A percentile compares a stretch with the other conserved stretches of the same genome.
Conservation (phyloP, 2,329 filamentous ascomycete species). For the Calycina marina region DNA sequence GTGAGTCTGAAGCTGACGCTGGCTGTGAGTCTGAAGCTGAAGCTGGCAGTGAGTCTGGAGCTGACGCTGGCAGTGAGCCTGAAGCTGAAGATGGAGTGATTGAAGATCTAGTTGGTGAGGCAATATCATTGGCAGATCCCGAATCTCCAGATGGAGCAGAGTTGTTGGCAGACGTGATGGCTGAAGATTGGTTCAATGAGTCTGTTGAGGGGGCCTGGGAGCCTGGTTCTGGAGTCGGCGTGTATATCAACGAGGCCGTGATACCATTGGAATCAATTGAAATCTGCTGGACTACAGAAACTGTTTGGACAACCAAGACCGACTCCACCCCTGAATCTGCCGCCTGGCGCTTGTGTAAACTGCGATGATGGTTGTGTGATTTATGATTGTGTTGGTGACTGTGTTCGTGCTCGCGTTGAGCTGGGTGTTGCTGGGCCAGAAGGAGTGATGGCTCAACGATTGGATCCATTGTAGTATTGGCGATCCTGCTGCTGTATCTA, state of each 20-base stretch:
- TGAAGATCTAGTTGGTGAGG: too few relatives aligned
- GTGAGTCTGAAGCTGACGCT: too few relatives aligned
- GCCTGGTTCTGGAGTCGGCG: not conserved
- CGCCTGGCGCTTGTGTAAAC: constrained; percentile 10
- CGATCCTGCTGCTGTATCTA: constrained; percentile 18
- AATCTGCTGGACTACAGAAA: constrained; percentile 19
- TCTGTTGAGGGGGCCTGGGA: not conserved
- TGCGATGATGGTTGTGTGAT: constrained; percentile 15
- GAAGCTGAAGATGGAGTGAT: too few relatives aligned
- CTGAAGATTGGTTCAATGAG: not conserved
- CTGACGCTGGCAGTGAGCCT: too few relatives aligned
- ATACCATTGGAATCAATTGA: constrained; percentile 19
- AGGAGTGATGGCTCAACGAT: constrained; percentile 21
- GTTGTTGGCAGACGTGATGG: not conserved
- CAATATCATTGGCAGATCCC: too few relatives aligned
- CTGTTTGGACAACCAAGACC: constrained; percentile 17
- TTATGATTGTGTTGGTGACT: constrained; percentile 11
- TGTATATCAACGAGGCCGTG: constrained; percentile 9
- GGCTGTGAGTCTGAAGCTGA: too few relatives aligned
- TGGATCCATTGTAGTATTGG: constrained; percentile 17
- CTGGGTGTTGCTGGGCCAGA: constrained; percentile 20
- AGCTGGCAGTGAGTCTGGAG: too few relatives aligned
- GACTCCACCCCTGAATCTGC: constrained; percentile 5
- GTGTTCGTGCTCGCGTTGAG: constrained; percentile 20
- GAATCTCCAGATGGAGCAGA: too few relatives aligned